Conservation (phyloP, 768 basidiomycete genomes). For the Psilocybe cubensis region DNA sequence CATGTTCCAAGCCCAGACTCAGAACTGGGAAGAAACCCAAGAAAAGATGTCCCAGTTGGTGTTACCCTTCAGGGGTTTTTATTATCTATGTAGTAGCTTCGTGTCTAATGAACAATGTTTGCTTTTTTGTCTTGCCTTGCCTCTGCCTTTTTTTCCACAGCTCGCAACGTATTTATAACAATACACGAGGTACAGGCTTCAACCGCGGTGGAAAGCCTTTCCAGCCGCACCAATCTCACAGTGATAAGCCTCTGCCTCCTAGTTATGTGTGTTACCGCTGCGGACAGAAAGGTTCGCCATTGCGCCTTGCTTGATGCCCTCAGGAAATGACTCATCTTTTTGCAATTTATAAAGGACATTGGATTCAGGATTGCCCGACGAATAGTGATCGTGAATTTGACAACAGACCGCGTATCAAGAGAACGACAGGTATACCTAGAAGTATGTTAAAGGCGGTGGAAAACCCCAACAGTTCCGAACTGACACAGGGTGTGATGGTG, state of each 20-base stretch:
- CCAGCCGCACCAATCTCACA: constrained; percentile 51
- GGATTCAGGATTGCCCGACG: constrained; percentile 99
- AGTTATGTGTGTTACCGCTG: constrained; percentile 99
- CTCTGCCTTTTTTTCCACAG: constrained; percentile 44
- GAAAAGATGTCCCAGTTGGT: constrained; percentile 99
- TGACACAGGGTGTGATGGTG: constrained; percentile 93
- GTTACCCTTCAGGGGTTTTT: constrained; percentile 60
- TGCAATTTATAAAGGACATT: constrained; percentile 70
- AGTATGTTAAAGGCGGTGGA: constrained; percentile 98
- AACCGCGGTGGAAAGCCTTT: constrained; percentile 64
- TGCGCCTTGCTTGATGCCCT: neutral
- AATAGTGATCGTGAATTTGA: constrained; percentile 96
- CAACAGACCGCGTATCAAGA: constrained; percentile 92
- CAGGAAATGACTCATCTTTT: constrained; percentile 10
- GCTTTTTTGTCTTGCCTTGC: constrained; percentile 34
- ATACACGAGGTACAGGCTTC: constrained; percentile 67
- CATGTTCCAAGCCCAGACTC: constrained; percentile 93
- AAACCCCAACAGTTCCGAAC: constrained; percentile 70
- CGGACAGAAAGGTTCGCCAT: constrained; percentile 91
- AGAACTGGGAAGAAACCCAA: constrained; percentile 98
- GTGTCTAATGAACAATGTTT: constrained; percentile 73
- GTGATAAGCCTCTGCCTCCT: constrained; percentile 82
- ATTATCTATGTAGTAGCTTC: constrained; percentile 68
- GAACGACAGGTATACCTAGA: constrained; percentile 97
- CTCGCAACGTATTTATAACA: constrained; percentile 70